These are phyloP conservation scores for Cercospora nicotianae DNA, from an alignment of 2,329 filamentous ascomycete species.

Conservation along the genomic window DNA sequence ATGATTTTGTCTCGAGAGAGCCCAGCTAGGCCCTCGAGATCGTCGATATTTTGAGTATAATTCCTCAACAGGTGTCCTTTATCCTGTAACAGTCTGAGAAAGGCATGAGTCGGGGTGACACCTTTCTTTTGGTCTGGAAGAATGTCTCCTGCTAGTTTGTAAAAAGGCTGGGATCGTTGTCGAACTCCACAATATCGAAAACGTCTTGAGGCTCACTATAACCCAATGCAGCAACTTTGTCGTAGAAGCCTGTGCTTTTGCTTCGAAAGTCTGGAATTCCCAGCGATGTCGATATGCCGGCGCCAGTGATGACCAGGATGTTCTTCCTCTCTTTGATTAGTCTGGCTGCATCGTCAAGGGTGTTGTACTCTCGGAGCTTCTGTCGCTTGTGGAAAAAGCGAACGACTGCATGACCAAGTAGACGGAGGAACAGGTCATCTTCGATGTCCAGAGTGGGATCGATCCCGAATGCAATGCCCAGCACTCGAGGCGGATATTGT, in stretches of 20 bases:
- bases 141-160: slow-evolving; percentile 86
- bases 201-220: slow-evolving; percentile 83
- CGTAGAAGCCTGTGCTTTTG: slow-evolving; percentile 87
- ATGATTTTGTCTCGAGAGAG: slow-evolving; percentile 18
- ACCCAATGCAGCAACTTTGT: slow-evolving; percentile 75
- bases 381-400: slow-evolving; percentile 78
- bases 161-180: slow-evolving; percentile 88
- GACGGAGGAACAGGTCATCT: slow-evolving; percentile 65
- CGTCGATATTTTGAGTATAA: slow-evolving; percentile 99
- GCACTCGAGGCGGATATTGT: slow-evolving; percentile 73
- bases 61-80: slow-evolving; percentile 90
- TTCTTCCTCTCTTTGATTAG: slow-evolving; percentile 74
- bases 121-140: slow-evolving; percentile 70
- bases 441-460: slow-evolving; percentile 66
- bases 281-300: slow-evolving; percentile 93
- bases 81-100: slow-evolving; percentile 85
- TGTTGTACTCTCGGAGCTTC: slow-evolving; percentile 78
- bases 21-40: slow-evolving; percentile 43
- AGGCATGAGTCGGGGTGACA: slow-evolving; percentile 89
- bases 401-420: slow-evolving; percentile 74
- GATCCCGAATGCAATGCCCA: slow-evolving; percentile 84
- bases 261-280: slow-evolving; percentile 97
- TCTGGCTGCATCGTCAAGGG: slow-evolving; percentile 79
- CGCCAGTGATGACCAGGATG: slow-evolving; percentile 91
- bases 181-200: slow-evolving; percentile 87